phyloP scores from a whole-genome alignment of 192 early-diverging fungal species.

The Linnemannia hyalina region DNA sequence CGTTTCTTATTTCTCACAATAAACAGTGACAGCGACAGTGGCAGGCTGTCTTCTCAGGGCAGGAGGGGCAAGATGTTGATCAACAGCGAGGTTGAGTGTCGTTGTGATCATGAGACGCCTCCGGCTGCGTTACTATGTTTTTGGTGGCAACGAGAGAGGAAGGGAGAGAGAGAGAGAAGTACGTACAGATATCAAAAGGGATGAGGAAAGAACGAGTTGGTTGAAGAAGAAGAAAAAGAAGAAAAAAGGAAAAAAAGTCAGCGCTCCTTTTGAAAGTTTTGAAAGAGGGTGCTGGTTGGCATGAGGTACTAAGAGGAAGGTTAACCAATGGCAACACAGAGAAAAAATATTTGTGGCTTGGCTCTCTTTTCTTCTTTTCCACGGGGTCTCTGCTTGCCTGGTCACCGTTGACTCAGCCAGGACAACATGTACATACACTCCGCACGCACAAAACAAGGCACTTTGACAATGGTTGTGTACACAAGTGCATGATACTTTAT shows the following conservation, averaged over 20 bases:
- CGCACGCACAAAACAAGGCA: background rate
- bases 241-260: background rate
- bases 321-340: background rate
- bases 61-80: background rate
- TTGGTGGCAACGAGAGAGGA: background rate
- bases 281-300: background rate
- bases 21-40: no score
- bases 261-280: background rate
- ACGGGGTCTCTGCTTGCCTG: background rate
- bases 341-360: background rate
- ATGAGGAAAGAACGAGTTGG: background rate
- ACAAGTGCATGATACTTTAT: background rate
- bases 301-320: background rate
- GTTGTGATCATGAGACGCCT: background rate
- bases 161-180: background rate
- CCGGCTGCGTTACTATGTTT: background rate
- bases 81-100: background rate
- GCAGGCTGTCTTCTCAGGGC: background rate
- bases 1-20: background rate
- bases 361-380: background rate
- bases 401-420: constrained; percentile 1
- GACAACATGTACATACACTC: background rate
- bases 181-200: background rate
- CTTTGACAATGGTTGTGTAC: background rate
- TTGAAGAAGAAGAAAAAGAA: background rate